Evolutionary conservation across 805 yeast genomes (phyloP).

Genomic region (Ogataea angusta): DNA sequence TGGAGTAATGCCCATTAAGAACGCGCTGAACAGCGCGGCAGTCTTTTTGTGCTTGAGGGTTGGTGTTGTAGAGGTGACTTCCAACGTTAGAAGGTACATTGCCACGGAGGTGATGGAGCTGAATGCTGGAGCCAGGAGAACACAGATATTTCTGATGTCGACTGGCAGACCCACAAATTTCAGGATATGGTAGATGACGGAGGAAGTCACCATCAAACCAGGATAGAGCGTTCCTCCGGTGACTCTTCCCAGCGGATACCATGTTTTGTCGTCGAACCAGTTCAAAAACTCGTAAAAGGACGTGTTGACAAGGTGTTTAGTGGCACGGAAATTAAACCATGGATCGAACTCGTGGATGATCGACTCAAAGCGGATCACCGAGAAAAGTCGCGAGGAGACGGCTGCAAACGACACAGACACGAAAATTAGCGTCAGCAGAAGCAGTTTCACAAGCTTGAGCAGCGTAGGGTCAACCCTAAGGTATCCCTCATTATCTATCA

Average conservation of each 20-base stretch:
- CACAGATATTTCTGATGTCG: constrained; percentile 95
- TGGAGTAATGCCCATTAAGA: constrained; percentile 96
- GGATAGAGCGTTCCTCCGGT: constrained; percentile 99
- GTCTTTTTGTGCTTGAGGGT: constrained; percentile 35
- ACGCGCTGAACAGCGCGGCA: constrained; percentile 89
- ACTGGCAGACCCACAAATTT: constrained; percentile 70
- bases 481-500: constrained; percentile 28
- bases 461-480: constrained; percentile 21
- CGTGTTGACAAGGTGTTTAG: constrained; percentile 82
- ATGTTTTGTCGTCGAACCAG: constrained; percentile 98
- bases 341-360: constrained; percentile 98
- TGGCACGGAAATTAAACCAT: constrained; percentile 95
- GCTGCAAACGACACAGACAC: constrained; percentile 86
- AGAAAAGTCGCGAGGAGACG: constrained; percentile 83
- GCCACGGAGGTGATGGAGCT: constrained; percentile 89
- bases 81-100: constrained; percentile 82
- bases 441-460: constrained; percentile 28
- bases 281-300: constrained; percentile 89
- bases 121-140: constrained; percentile 93
- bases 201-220: constrained; percentile 97
- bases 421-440: constrained; percentile 66
- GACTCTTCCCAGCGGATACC: constrained; percentile 99
- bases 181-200: constrained; percentile 76
- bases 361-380: constrained; percentile 94
- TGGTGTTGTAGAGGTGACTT: constrained; percentile 68